phyloP scores from a whole-genome alignment of 2,329 filamentous ascomycete genomes.

The Ceratocystis albifundus region DNA sequence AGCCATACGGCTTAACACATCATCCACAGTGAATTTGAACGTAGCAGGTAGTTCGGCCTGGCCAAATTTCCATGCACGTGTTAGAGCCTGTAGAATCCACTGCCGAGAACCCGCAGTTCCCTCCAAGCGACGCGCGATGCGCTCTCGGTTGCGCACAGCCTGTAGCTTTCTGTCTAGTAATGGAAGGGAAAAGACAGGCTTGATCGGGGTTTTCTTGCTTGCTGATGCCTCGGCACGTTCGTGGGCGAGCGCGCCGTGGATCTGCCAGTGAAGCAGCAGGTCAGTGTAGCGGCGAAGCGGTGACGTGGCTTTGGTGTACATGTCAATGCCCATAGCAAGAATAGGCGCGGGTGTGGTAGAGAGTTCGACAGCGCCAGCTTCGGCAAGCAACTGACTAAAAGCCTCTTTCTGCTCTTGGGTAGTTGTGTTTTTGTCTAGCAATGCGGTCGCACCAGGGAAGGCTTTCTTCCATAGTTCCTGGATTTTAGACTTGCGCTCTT shows the following conservation, averaged over 20 bases:
- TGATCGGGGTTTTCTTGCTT: slow-evolving; percentile 21
- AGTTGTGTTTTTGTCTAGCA: background rate
- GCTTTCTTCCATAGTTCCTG: slow-evolving; percentile 30
- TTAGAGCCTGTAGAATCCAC: slow-evolving; percentile 49
- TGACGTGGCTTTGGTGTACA: slow-evolving; percentile 53
- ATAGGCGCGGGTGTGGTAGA: slow-evolving; percentile 44
- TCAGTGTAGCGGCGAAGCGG: slow-evolving; percentile 55
- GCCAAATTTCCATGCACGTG: slow-evolving; percentile 47
- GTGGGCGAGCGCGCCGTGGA: slow-evolving; percentile 45
- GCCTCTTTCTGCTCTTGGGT: slow-evolving; percentile 16
- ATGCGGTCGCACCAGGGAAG: slow-evolving; percentile 1
- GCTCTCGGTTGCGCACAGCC: slow-evolving; percentile 42
- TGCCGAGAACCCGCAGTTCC: slow-evolving; percentile 36
- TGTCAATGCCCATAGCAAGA: slow-evolving; percentile 46
- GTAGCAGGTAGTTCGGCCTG: slow-evolving; percentile 38
- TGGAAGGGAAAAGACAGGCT: background rate
- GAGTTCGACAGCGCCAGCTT: slow-evolving; percentile 41
- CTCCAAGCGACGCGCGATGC: slow-evolving; percentile 37
- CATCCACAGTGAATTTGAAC: slow-evolving; percentile 39
- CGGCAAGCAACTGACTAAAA: slow-evolving; percentile 28
- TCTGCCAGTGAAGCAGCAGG: slow-evolving; percentile 54
- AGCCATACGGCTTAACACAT: slow-evolving; percentile 31
- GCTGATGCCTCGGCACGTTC: slow-evolving; percentile 30
- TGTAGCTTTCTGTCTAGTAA: slow-evolving; percentile 38
- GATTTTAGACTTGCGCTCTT: slow-evolving; percentile 28